Evolutionary conservation across 352 stramenopile species (phyloP), one percentile per base, ranked within the genome.

Genomic region (Phytophthora melonis): DNA sequence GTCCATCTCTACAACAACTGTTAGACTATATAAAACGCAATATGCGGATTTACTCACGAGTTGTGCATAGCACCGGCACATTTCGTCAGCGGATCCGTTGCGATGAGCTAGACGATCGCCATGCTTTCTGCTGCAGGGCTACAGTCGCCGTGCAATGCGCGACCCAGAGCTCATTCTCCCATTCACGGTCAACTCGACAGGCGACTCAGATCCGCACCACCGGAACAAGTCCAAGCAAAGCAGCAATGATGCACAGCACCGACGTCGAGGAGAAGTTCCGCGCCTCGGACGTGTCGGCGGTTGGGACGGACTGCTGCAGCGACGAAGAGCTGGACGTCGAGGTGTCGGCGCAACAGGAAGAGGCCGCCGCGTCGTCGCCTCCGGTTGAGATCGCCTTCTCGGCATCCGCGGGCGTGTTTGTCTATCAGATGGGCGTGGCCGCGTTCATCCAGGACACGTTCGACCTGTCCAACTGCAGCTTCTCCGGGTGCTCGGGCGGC

Each of bases 391-490:
- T 91, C 58, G 82, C 82, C 8, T 93, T 93, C 71, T 90, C 85
- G 34, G 81, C 83, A 10, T 92, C 83, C n/a, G 85, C 72, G 2
- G 85, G 83, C 32, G 77, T 84, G 69, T 93, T 93, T 59, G 82
- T 90, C 9, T 93, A 91, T 64, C 86, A 93, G 72, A 93, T 93
- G 85, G 85, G 85, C 30, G 69, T 91, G 56, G 85, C 85, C 0
- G 85, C 86, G 36, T 93, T 88, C 71, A 70, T 93, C 9, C 86
- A 93, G 57, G 86, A 93, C 43, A 75, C 89, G 64, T 84, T 84
- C 59, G 66, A 82, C 47, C 68, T 84, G 53, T 73, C 61, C 27
- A 66, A 72, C 21, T 81, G 71, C 70, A 72, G 72, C 66, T 81
- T 80, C 60, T 82, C 71, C 39, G 70, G 74, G 14, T 82, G 74